A percentile compares a stretch with the other conserved stretches of the same genome.
These are phyloP conservation scores for Teratosphaeria zuluensis DNA, from an alignment of 2,329 filamentous ascomycete genomes.

Conservation along the genomic window DNA sequence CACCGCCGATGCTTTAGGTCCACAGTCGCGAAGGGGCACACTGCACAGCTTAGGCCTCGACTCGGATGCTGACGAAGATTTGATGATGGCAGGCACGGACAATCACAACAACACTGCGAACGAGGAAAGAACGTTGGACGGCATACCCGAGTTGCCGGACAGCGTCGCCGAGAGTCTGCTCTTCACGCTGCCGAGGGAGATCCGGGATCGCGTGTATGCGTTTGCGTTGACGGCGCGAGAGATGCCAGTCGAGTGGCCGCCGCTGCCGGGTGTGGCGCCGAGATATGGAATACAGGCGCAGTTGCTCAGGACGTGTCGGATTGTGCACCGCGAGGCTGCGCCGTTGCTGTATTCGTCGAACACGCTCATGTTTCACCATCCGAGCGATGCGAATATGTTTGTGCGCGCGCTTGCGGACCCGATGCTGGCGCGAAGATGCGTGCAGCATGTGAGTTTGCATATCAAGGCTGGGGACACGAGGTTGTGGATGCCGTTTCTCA, in stretches of 20 bases:
- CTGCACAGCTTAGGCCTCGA: conserved; percentile 11
- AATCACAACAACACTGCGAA: neutral
- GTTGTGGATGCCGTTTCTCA: conserved; percentile 30
- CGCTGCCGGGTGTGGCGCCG: neutral
- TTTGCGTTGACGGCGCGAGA: conserved; percentile 21
- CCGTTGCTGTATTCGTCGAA: conserved; percentile 28
- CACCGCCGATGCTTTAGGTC: conserved; percentile 12
- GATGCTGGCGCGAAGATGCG: conserved; percentile 9
- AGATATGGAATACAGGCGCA: conserved; percentile 18
- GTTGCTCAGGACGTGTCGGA: conserved; percentile 22
- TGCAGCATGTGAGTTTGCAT: conserved; percentile 20
- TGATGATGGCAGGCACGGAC: conserved; percentile 13
- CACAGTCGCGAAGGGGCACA: conserved; percentile 13
- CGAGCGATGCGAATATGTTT: conserved; percentile 30
- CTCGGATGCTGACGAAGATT: conserved; percentile 16
- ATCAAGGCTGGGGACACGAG: conserved; percentile 25
- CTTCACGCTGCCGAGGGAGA: conserved; percentile 28
- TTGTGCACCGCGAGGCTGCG: conserved; percentile 24
- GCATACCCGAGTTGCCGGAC: conserved; percentile 16
- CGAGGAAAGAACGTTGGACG: neutral
- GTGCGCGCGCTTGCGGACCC: conserved; percentile 21
- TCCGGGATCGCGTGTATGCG: conserved; percentile 26
- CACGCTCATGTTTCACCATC: conserved; percentile 26
- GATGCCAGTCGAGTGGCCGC: conserved; percentile 24
- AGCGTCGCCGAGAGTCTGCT: conserved; percentile 22